Evolutionary conservation across 2,329 filamentous ascomycete genomes (phyloP).

Genomic region (Claviceps arundinis): DNA sequence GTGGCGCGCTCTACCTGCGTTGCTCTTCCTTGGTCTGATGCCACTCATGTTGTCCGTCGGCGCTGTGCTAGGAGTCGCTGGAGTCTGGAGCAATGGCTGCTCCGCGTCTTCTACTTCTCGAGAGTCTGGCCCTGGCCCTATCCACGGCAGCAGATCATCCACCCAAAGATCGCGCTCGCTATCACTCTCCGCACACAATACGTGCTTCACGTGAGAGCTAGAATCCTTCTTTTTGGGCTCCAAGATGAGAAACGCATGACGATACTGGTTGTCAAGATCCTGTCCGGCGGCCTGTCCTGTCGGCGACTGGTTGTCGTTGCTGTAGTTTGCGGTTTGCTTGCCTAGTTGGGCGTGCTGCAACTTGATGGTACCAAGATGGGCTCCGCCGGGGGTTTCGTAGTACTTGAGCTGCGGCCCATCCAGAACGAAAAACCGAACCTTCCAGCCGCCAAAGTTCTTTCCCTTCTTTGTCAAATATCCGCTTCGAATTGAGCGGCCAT

Average conservation of each 20-base stretch:
- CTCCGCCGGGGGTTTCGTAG: slow-evolving; percentile 80
- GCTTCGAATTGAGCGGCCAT: slow-evolving; percentile 59
- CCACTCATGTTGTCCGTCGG: slow-evolving; percentile 10
- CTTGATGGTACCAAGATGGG: slow-evolving; percentile 88
- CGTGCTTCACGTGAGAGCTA: slow-evolving; percentile 74
- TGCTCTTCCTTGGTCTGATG: slow-evolving; percentile 19
- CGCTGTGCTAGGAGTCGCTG: slow-evolving; percentile 10
- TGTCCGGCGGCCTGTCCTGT: slow-evolving; percentile 44
- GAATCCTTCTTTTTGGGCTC: slow-evolving; percentile 97
- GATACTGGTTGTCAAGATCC: slow-evolving; percentile 83
- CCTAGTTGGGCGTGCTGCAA: slow-evolving; percentile 84
- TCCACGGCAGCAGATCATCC: slow-evolving; percentile 75
- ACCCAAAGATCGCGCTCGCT: slow-evolving; percentile 90
- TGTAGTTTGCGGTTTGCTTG: slow-evolving; percentile 56
- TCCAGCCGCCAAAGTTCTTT: slow-evolving; percentile 99
- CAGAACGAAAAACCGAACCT: slow-evolving; percentile 57
- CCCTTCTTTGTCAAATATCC: slow-evolving; percentile 93
- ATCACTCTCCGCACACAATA: slow-evolving; percentile 91
- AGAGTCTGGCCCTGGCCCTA: slow-evolving; percentile 82
- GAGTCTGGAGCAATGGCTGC: neutral
- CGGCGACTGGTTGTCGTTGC: slow-evolving; percentile 40
- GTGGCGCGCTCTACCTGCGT: slow-evolving; percentile 20
- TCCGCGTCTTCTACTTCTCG: slow-evolving; percentile 43
- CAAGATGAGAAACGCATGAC: slow-evolving; percentile 87
- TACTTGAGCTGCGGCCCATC: slow-evolving; percentile 60